Base-by-base conservation (phyloP, 73 alveolate species). In the Tetrahymena borealis region DNA sequence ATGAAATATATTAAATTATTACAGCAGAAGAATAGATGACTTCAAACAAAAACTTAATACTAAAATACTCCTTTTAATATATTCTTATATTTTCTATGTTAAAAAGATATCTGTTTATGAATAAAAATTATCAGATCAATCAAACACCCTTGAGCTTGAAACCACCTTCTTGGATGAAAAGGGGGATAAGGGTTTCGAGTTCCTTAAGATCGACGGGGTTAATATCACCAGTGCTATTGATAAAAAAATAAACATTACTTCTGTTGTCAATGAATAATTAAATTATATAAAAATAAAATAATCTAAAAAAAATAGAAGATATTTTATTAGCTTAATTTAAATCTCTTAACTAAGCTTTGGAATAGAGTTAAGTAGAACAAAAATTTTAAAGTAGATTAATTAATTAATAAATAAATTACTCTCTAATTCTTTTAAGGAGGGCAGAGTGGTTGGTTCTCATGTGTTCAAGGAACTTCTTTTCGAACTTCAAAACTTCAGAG, bases 401-500 rank as follows among this genome's bases (percentile, higher is more conserved):
- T 18, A 32, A 79, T 39, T 28, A 93, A 12, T 18, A 3, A 28
- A 85, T 24, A 11, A 37, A 39, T 37, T 95, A 95, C 94, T 91
- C 90, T 90, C 97, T 94, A 94, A 97, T 97, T 33, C 96, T 90
- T 28, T 96, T 98, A 38, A 97, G 79, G 90, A 97, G 39, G 92
- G 96, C 97, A 15, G 98, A 97, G 95, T 96, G 92, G 94, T 97
- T 97, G 39, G 98, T 90, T 91, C 93, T 96, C 12, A 97, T 43
- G 79, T 94, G 96, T 40, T 92, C 97, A 16, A 97, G 94, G 98
- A 94, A 97, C 91, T 78, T 92, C 33, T 92, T 91, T 91, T 97
- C 98, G 96, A 97, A 97, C 91, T 96, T 97, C n/a, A 95, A 96
- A 85, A 97, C 96, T 91, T 96, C 98, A 15, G 97, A 91, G 91